These are phyloP conservation scores for Scedosporium dehoogii DNA, from an alignment of 2,329 filamentous ascomycete genomes.

Conservation along the genomic window DNA sequence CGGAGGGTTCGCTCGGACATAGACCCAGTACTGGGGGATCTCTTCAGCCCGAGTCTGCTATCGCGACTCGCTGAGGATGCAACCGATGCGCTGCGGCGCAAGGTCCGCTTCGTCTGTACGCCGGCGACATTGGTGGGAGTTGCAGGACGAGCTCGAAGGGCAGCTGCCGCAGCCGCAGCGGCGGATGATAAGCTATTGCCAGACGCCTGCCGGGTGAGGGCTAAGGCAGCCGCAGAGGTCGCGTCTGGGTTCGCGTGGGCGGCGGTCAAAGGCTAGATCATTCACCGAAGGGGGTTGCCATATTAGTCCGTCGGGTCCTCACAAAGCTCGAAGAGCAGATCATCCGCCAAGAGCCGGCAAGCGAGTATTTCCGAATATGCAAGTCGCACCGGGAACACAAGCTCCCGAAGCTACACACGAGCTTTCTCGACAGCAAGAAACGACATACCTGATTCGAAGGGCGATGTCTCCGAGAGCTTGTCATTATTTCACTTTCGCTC, in stretches of 20 bases:
- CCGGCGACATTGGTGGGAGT: slow-evolving; percentile 72
- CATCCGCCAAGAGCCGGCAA: background rate
- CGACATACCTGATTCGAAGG: slow-evolving; percentile 5
- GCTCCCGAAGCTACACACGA: background rate
- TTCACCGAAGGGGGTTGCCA: slow-evolving; percentile 5
- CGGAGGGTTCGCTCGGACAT: slow-evolving; percentile 88
- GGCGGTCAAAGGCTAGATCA: slow-evolving; percentile 48
- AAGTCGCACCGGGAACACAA: background rate
- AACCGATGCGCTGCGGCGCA: slow-evolving; percentile 60
- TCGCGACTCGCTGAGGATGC: slow-evolving; percentile 49
- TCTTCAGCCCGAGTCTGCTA: slow-evolving; percentile 39
- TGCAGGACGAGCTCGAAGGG: slow-evolving; percentile 66
- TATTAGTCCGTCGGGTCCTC: background rate
- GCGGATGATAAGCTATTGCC: slow-evolving; percentile 62
- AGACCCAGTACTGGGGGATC: slow-evolving; percentile 62
- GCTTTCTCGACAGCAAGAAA: background rate
- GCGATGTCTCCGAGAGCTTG: slow-evolving; percentile 4
- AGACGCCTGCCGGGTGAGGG: slow-evolving; percentile 54
- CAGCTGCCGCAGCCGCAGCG: slow-evolving; percentile 80
- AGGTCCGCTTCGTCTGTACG: slow-evolving; percentile 78
- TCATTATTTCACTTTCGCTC: background rate
- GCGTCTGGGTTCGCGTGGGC: slow-evolving; percentile 62
- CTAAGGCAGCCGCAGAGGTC: slow-evolving; percentile 69
- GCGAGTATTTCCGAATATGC: background rate
- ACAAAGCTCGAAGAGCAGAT: background rate